Evolutionary conservation across 148 eudicot species (phyloP), one percentile per base, ranked within the genome.

Genomic region (Nepenthes gracilis): DNA sequence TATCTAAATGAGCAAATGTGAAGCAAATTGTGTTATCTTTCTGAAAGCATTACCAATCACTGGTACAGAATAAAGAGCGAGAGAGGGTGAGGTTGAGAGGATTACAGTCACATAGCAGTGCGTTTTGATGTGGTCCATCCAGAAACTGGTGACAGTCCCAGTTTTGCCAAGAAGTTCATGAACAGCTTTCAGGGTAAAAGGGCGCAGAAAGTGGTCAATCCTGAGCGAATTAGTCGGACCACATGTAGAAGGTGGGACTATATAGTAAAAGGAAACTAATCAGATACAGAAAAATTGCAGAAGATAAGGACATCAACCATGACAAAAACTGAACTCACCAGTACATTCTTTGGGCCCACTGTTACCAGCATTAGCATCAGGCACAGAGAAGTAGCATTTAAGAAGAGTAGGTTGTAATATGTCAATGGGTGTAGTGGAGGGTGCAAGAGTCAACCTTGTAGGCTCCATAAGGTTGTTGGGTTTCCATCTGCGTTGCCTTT

Each of bases 101-200:
- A 83, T 77, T 76, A 92, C 96, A 34, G 96, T 78, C 66, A 88
- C 87, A 74, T 75, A 92, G 73, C 98, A 92, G 67, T 92, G 98
- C 35, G 98, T 92, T 82, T 92, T 92, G 57, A 92, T 92, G 62
- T 85, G 85, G 74, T 92, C 98, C 98, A 92, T 92, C 98, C 98
- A 92, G 71, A 92, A 92, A 68, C 83, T 72, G 56, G 76, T 60
- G 58, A 88, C 80, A 36, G 72, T 77, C 52, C 98, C 98, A 15
- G 94, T 85, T 76, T 76, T 85, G 15, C 80, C 88, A 58, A 92
- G 81, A 73, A 92, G 88, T 60, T 86, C 98, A 80, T 92, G 98
- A 62, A 88, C 94, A 60, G 96, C 94, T 79, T 88, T 92, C 67
- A 92, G 70, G n/a, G 98, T 92, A 58, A 92, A 92, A 56, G 98